Percentiles rank a stretch among this genome's conserved stretches.
phyloP scores from a whole-genome alignment of 2,329 filamentous ascomycete genomes.

The Aspergillus sp. region DNA sequence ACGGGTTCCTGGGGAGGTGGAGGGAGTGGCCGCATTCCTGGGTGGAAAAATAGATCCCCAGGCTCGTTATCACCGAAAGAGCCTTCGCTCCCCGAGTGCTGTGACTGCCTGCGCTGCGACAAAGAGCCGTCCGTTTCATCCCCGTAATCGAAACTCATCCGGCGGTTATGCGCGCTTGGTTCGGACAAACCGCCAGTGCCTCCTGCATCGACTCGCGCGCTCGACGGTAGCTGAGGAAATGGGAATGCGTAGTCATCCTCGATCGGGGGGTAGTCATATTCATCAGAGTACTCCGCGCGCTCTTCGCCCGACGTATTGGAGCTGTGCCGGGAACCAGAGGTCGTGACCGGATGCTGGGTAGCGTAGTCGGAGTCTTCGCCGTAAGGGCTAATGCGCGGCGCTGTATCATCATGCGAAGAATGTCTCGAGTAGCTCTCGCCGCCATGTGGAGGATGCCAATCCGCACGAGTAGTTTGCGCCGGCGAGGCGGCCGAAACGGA shows the following conservation, averaged over 20 bases:
- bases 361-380: slow-evolving; percentile 16
- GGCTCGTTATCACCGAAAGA: slow-evolving; percentile 73
- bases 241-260: slow-evolving; percentile 57
- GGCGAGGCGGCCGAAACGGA: slow-evolving; percentile 31
- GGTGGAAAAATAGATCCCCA: slow-evolving; percentile 91
- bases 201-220: slow-evolving; percentile 78
- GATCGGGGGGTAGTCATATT: slow-evolving; percentile 37
- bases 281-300: slow-evolving; percentile 28
- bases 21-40: slow-evolving; percentile 68
- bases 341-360: slow-evolving; percentile 15
- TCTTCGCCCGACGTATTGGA: slow-evolving; percentile 27
- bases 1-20: slow-evolving; percentile 61
- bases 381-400: slow-evolving; percentile 19
- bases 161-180: slow-evolving; percentile 62
- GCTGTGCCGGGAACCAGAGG: slow-evolving; percentile 29
- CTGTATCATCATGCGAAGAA: slow-evolving; percentile 59
- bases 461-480: slow-evolving; percentile 53
- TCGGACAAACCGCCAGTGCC: slow-evolving; percentile 87
- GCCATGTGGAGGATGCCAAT: slow-evolving; percentile 71
- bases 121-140: slow-evolving; percentile 74
- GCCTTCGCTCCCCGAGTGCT: slow-evolving; percentile 60
- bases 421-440: slow-evolving; percentile 67
- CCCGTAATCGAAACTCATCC: slow-evolving; percentile 88
- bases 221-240: slow-evolving; percentile 55
- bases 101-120: slow-evolving; percentile 49